These are phyloP conservation scores for Solanum bukasovii DNA, from an alignment of 257 asterid species.

Conservation along the genomic window DNA sequence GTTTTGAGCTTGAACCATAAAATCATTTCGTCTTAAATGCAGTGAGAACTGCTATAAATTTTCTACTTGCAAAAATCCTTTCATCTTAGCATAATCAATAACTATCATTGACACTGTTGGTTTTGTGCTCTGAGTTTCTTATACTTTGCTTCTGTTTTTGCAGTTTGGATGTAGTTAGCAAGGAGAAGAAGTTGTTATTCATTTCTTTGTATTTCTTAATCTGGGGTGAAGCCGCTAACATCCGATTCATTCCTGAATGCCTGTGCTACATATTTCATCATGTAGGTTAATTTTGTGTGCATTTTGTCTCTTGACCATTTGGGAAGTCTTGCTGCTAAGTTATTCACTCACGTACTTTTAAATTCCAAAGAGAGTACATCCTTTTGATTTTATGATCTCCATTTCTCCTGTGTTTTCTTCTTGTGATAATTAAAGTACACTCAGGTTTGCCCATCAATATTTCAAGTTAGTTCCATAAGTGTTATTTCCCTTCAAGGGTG, in stretches of 20 bases:
- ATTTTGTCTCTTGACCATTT: not conserved
- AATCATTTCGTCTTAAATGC: not conserved
- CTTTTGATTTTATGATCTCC: not conserved
- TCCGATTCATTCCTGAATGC: slow-evolving; percentile 98
- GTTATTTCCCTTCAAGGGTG: not conserved
- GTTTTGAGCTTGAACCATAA: not conserved
- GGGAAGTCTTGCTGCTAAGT: not conserved
- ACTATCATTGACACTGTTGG: not conserved
- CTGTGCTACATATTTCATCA: slow-evolving; percentile 97
- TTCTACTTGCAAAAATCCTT: not conserved
- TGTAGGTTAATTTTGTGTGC: slow-evolving; percentile 37
- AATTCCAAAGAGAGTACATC: not conserved
- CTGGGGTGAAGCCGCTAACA: slow-evolving; percentile 98
- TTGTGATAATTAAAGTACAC: not conserved
- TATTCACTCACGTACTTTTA: not conserved
- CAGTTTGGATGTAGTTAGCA: slow-evolving; percentile 80
- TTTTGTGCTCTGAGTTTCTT: not conserved
- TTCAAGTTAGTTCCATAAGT: not conserved
- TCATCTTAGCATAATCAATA: not conserved
- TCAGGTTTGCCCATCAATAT: not conserved
- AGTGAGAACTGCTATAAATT: not conserved
- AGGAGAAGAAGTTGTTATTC: slow-evolving; percentile 83
- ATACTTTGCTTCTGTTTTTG: slow-evolving; percentile 6
- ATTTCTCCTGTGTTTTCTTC: not conserved
- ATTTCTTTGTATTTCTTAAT: slow-evolving; percentile 75